These are phyloP conservation scores for Blepharisma stoltei DNA, from an alignment of 73 alveolate species.

Conservation along the genomic window DNA sequence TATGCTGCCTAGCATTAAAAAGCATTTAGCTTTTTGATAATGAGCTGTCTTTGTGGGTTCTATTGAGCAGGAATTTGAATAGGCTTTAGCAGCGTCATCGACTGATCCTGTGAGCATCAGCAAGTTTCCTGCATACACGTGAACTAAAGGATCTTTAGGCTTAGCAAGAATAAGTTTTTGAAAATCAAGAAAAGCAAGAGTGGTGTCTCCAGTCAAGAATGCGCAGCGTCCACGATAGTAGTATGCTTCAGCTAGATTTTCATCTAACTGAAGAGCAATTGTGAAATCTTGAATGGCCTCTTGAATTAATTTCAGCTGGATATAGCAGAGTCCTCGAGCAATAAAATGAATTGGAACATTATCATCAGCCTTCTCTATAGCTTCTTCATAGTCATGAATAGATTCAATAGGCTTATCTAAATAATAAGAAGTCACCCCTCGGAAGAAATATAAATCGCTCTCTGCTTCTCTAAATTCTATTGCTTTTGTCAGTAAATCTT, in stretches of 20 bases:
- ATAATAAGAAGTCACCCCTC: slow-evolving; percentile 38
- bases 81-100: slow-evolving; percentile 62
- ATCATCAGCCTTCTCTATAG: slow-evolving; percentile 52
- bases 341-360: slow-evolving; percentile 46
- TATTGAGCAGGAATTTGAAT: slow-evolving; percentile 35
- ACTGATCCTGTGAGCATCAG: slow-evolving; percentile 44
- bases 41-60: slow-evolving; percentile 26
- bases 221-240: slow-evolving; percentile 50
- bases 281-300: slow-evolving; percentile 45
- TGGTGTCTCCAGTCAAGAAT: slow-evolving; percentile 47
- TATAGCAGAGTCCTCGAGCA: slow-evolving; percentile 49
- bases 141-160: slow-evolving; percentile 47
- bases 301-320: slow-evolving; percentile 33
- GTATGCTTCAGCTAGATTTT: slow-evolving; percentile 47
- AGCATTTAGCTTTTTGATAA: slow-evolving; percentile 39
- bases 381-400: slow-evolving; percentile 40
- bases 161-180: slow-evolving; percentile 28
- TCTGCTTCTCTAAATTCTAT: slow-evolving; percentile 45
- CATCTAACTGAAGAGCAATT: slow-evolving; percentile 42
- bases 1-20: slow-evolving; percentile 32
- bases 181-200: slow-evolving; percentile 45
- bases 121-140: slow-evolving; percentile 56
- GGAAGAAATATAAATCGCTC: slow-evolving; percentile 44
- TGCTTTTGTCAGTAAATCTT: slow-evolving; percentile 33
- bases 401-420: slow-evolving; percentile 38